Evolutionary conservation across 1,139 yeast genomes (phyloP), one percentile per base, ranked within the genome.

Genomic region (Pichia sp.): DNA sequence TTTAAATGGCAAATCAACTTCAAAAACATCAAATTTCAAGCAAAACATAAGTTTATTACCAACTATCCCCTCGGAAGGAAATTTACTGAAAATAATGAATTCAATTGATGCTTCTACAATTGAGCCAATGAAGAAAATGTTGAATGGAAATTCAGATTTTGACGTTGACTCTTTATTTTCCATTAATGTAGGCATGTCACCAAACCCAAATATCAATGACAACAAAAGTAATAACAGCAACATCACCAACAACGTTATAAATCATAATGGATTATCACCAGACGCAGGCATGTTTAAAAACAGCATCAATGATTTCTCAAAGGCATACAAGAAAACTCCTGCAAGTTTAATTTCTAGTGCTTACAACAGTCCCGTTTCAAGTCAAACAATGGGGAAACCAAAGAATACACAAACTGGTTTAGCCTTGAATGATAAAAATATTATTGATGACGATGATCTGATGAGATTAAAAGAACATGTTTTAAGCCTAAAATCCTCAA

Each of bases 381-480:
- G 25, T 7, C 44, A 39, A 3, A n/a, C 25, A 18, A 34, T 29
- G 6, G 9, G 30, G 4, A 40, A 40, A 40, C 6, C 42, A 10
- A 7, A 30, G 7, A 31, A 18, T 2, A 7, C 34, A 5, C 30
- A 31, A 32, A 28, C 33, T 18, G 39, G 39, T 2, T 27, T 36
- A 9, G 27, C 29, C 10, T 29, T 18, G 27, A 26, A 36, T 26
- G 49, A 44, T 5, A 44, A 41, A 18, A 11, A 53, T 26, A 50
- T 61, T 37, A 55, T 60, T 45, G 66, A 63, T 47, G 61, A 59
- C 46, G 62, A 59, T 39, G 66, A 63, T 47, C 50, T 63, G 36
- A 54, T 47, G 34, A 57, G 58, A 39, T 48, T 63, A 44, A 60
- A 58, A 41, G 63, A 58, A 45, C 59, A 56, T 33, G 64, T 62